Evolutionary conservation across 2,329 filamentous ascomycete genomes (phyloP).

Genomic region (Aspergillus sergii): DNA sequence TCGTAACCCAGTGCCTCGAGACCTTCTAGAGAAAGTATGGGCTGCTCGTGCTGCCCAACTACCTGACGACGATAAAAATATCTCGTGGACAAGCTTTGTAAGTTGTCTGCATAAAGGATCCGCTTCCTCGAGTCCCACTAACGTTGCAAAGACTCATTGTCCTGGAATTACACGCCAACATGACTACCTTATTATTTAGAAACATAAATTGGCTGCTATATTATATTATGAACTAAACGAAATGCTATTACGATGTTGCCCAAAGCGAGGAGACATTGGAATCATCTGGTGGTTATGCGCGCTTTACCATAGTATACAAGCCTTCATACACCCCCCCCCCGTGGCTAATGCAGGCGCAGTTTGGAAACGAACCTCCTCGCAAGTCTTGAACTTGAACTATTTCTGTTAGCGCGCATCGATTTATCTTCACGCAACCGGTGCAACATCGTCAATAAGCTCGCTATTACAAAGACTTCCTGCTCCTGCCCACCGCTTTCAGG

Average conservation of each 20-base stretch:
- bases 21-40: conserved; percentile 30
- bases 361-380: conserved; percentile 6
- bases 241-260: not conserved
- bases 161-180: conserved; percentile 27
- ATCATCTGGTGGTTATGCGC: not conserved
- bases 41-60: conserved; percentile 24
- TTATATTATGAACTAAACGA: not conserved
- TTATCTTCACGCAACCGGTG: conserved; percentile 5
- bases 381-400: not conserved
- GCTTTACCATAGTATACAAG: not conserved
- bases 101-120: conserved; percentile 7
- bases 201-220: too few relatives aligned
- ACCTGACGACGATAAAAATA: conserved; percentile 24
- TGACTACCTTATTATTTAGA: conserved; percentile 33
- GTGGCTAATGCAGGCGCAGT: not conserved
- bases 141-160: conserved; percentile 23
- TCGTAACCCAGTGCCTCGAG: conserved; percentile 24
- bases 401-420: not conserved
- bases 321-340: not conserved
- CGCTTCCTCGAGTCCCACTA: not conserved
- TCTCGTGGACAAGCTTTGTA: conserved; percentile 33
- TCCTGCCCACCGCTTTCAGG: not conserved
- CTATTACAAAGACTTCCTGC: conserved; percentile 5
- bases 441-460: conserved; percentile 10
- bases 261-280: not conserved